phyloP scores from a whole-genome alignment of 2,329 filamentous ascomycete species.

The Colletotrichum chrysophilum region DNA sequence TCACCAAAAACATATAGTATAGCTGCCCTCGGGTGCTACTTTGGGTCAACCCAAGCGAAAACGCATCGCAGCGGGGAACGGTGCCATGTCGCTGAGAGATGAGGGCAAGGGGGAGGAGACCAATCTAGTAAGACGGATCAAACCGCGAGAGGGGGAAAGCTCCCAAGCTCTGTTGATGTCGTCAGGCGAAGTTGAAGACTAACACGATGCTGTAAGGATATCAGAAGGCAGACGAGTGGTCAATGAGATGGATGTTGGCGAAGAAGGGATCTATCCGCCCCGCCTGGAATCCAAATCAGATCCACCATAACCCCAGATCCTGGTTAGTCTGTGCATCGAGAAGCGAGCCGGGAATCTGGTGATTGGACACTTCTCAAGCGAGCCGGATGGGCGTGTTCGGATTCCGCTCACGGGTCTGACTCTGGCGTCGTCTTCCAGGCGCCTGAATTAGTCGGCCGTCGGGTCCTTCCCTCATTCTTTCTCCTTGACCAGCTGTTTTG shows the following conservation, averaged over 20 bases:
- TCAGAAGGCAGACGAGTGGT: background rate
- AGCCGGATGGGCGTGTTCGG: slow-evolving; percentile 18
- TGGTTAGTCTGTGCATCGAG: slow-evolving; percentile 1
- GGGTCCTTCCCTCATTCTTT: background rate
- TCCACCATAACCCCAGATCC: background rate
- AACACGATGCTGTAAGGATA: background rate
- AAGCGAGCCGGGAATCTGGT: slow-evolving; percentile 37
- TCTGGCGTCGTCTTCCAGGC: background rate
- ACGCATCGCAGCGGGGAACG: background rate
- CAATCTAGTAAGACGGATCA: background rate
- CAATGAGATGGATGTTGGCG: background rate
- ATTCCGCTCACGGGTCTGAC: background rate
- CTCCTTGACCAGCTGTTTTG: too few relatives aligned
- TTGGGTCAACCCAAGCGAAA: slow-evolving; percentile 14
- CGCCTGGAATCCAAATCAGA: background rate
- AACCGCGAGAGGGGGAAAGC: background rate
- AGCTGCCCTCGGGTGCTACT: background rate
- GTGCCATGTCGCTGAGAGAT: background rate
- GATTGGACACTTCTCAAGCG: slow-evolving; percentile 40
- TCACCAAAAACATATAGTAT: background rate
- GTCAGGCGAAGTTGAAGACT: background rate
- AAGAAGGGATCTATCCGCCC: background rate
- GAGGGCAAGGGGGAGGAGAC: background rate
- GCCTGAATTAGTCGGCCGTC: background rate
- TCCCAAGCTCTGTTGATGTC: background rate